Conservation (phyloP, 495 filamentous ascomycete species). For the Tuber melanosporum region DNA sequence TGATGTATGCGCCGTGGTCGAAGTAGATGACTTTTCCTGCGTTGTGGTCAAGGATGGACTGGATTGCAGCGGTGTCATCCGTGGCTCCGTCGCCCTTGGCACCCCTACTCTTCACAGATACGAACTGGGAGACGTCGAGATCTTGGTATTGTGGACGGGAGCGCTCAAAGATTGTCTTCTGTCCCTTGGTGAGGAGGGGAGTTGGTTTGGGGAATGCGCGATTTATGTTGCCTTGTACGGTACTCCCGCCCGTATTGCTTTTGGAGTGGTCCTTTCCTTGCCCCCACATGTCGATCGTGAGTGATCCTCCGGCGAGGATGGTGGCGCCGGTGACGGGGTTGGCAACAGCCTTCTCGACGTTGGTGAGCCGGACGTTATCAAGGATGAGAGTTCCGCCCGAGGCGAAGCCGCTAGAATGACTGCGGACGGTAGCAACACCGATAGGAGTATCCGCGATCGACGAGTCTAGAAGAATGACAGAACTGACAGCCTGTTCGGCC, state of each 20-base stretch:
- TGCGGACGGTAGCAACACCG: slow-evolving; percentile 58
- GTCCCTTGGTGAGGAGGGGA: slow-evolving; percentile 47
- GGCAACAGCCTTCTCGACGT: slow-evolving; percentile 49
- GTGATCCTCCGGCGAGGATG: slow-evolving; percentile 63
- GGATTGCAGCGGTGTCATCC: slow-evolving; percentile 65
- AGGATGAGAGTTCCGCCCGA: slow-evolving; percentile 74
- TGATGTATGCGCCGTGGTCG: slow-evolving; percentile 80
- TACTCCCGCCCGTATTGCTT: slow-evolving; percentile 44
- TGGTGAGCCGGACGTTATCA: slow-evolving; percentile 74
- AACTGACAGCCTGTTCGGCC: slow-evolving; percentile 63
- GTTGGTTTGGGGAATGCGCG: slow-evolving; percentile 52
- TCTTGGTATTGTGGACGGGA: slow-evolving; percentile 69
- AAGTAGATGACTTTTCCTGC: slow-evolving; percentile 73
- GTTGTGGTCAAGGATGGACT: slow-evolving; percentile 57
- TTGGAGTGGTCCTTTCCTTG: slow-evolving; percentile 66
- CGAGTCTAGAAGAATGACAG: slow-evolving; percentile 74
- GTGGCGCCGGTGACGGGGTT: slow-evolving; percentile 54
- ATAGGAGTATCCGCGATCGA: slow-evolving; percentile 64
- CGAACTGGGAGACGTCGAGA: slow-evolving; percentile 53
- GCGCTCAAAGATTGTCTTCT: slow-evolving; percentile 55
- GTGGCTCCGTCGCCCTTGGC: slow-evolving; percentile 70
- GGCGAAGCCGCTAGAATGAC: slow-evolving; percentile 37
- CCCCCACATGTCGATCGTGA: slow-evolving; percentile 60
- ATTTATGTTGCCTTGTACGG: slow-evolving; percentile 50
- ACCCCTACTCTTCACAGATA: slow-evolving; percentile 69